Base-by-base conservation (phyloP, 1,139 yeast species). In the Kodamaea arcana region DNA sequence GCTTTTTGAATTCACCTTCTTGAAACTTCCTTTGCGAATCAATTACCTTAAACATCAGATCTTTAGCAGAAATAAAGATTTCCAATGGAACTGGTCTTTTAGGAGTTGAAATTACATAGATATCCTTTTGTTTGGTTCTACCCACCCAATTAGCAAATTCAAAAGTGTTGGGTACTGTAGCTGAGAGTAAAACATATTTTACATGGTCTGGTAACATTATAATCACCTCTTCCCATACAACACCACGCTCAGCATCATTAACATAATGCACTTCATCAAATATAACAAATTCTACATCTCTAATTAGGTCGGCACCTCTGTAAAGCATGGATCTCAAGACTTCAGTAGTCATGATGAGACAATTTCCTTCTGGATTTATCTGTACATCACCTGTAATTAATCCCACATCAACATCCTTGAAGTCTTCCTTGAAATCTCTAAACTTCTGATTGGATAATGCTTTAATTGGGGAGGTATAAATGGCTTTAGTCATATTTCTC, bases 71-170 rank as follows among this genome's bases (percentile, higher is more conserved):
- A 10, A 87, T 65, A 45, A 72, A 82, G 27, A 90, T 86, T 52
- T 87, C 97, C 40, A 92, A 65, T 0, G 98, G 98, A 20, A 92
- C 95, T 0, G 98, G 98, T 55, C 98, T 78, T 55, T 92, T 86
- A 9, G 95, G 90, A 0, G 98, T 92, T 0, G 96, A 86, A 25
- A 92, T 92, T 29, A 92, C 98, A 51, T 90, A 92, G 3, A 92
- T 92, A 51, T 92, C 95, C 56, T 90, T 90, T 47, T 86, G 94
- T 55, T 92, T 92, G 0, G 98, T 92, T 59, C 98, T 75, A 15
- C 98, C 97, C 13, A 92, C 90, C 99, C 99, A 92, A 52, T 84
- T 88, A 12, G 98, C 99, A 68, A 92, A 92, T 54, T 92, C 99
- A 68, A 79, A 85, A 0, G 98, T 94, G 56, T 92, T 92, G 6